Conservation (phyloP, 139 green algal genomes). For the Chlamydomonas sp. region DNA sequence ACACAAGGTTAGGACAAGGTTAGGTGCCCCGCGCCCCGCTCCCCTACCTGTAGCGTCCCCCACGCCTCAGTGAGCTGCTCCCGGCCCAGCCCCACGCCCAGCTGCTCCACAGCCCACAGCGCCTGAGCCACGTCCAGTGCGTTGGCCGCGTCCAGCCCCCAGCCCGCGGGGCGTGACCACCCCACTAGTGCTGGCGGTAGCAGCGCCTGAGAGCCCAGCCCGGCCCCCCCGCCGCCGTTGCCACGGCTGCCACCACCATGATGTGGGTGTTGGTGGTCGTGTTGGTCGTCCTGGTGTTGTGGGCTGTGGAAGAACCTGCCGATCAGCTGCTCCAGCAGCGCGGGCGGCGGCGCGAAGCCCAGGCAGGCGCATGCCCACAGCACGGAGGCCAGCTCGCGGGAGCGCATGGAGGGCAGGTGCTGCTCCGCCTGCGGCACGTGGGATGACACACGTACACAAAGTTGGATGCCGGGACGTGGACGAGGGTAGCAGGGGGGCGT, state of each 20-base stretch:
- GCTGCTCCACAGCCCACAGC: background rate
- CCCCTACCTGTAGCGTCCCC: background rate
- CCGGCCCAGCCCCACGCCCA: background rate
- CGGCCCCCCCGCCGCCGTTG: too few relatives aligned
- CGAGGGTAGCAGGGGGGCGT: too few relatives aligned
- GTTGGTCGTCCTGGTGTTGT: background rate
- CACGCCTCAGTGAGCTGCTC: background rate
- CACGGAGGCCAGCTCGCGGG: slow-evolving; percentile 16
- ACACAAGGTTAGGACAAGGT: too few relatives aligned
- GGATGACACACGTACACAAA: background rate
- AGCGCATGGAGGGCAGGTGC: slow-evolving; percentile 16
- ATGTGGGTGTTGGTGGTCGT: too few relatives aligned
- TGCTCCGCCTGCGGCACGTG: background rate
- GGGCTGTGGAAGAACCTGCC: background rate
- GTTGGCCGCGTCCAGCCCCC: background rate
- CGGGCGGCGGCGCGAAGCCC: slow-evolving; percentile 6
- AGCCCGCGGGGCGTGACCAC: slow-evolving; percentile 19
- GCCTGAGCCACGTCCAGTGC: background rate
- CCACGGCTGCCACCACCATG: too few relatives aligned
- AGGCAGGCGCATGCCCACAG: slow-evolving; percentile 15
- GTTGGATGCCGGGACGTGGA: too few relatives aligned
- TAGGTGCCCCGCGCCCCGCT: too few relatives aligned
- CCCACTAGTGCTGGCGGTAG: too few relatives aligned
- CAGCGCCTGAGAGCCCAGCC: too few relatives aligned
- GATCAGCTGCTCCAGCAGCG: background rate